Evolutionary conservation across 305 asterid genomes (phyloP).

Genomic region (Ilex paraguariensis): DNA sequence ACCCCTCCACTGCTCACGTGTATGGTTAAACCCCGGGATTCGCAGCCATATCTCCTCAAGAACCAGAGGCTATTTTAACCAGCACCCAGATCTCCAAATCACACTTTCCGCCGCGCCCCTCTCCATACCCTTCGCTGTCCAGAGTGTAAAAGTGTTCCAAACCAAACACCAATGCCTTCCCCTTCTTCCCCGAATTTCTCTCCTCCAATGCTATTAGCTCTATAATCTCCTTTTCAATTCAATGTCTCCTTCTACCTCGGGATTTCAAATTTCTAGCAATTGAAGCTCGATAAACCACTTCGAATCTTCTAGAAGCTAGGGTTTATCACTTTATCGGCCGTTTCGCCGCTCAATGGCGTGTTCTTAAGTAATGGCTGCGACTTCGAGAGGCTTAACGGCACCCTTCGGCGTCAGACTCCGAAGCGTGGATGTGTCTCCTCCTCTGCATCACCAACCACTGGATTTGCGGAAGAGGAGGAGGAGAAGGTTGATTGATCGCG

Average conservation of each 20-base stretch:
- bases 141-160: neutral
- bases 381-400: constrained; percentile 50
- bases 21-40: constrained; percentile 7
- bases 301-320: constrained; percentile 20
- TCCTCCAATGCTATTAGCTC: constrained; percentile 21
- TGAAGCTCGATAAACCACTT: neutral
- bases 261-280: neutral
- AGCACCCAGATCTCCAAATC: neutral
- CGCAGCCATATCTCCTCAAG: neutral
- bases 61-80: too few relatives aligned
- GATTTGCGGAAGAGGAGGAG: constrained; percentile 49
- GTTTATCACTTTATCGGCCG: constrained; percentile 4
- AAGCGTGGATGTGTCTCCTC: constrained; percentile 27
- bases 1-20: neutral
- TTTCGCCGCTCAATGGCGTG: too few relatives aligned
- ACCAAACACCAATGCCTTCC: too few relatives aligned
- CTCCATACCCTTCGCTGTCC: constrained; percentile 12
- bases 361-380: constrained; percentile 17
- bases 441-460: constrained; percentile 18
- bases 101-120: neutral
- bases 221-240: neutral
- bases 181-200: constrained; percentile 15
- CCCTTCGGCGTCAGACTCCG: constrained; percentile 31
- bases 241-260: neutral
- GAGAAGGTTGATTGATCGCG: constrained; percentile 29